Percentiles rank a stretch among this genome's conserved stretches.
These are phyloP conservation scores for Dentipellis fragilis DNA, from an alignment of 768 basidiomycete species.

Conservation along the genomic window DNA sequence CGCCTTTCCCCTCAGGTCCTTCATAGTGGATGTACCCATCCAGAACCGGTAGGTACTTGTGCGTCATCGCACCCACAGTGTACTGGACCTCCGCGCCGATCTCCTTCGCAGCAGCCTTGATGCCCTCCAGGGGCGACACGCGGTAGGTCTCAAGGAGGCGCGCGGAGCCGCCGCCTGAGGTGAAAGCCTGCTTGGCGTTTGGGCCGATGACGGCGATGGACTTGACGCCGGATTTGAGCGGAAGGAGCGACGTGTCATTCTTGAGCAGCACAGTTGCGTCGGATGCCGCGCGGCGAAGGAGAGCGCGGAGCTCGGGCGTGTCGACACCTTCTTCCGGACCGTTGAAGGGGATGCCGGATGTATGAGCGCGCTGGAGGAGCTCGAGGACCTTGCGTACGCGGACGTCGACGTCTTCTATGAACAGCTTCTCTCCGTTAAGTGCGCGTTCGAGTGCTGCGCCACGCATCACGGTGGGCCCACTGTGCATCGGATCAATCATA, in stretches of 20 bases:
- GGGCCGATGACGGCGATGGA: conserved; percentile 55
- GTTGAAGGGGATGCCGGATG: conserved; percentile 46
- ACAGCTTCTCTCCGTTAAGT: conserved; percentile 32
- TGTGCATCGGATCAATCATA: conserved; percentile 8
- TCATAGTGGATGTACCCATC: conserved; percentile 31
- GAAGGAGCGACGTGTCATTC: conserved; percentile 43
- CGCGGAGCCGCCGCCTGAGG: conserved; percentile 54
- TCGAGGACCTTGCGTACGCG: conserved; percentile 29
- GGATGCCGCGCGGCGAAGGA: conserved; percentile 41
- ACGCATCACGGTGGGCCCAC: conserved; percentile 40
- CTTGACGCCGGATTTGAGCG: conserved; percentile 25
- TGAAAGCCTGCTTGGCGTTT: conserved; percentile 42
- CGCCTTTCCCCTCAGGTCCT: conserved; percentile 24
- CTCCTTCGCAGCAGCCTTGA: conserved; percentile 30
- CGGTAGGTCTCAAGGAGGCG: conserved; percentile 39
- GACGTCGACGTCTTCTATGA: conserved; percentile 30
- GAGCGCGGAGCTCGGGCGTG: conserved; percentile 34
- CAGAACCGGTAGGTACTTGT: conserved; percentile 42
- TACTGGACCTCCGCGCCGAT: conserved; percentile 40
- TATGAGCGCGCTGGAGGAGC: conserved; percentile 35
- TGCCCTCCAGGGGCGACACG: conserved; percentile 49
- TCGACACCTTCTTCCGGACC: conserved; percentile 36
- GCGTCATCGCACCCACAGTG: conserved; percentile 28
- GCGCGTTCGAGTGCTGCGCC: conserved; percentile 33
- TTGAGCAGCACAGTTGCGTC: conserved; percentile 52